Evolutionary conservation across 2,329 filamentous ascomycete species (phyloP), one percentile per base, ranked within the genome.

Genomic region (Xylariaceae sp.): DNA sequence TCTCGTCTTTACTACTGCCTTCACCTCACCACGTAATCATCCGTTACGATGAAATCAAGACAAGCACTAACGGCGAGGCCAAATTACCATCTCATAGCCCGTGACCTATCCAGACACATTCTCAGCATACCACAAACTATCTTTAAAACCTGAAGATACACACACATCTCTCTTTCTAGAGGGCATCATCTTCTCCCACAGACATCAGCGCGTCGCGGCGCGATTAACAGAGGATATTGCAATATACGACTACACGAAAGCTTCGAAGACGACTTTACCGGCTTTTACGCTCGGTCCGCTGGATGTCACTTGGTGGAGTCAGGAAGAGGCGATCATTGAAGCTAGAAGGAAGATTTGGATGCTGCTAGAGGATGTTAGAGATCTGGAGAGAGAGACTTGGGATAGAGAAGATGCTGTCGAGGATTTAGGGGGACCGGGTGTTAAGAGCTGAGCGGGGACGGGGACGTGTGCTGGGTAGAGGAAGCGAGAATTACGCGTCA

Each of bases 21-120:
- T 19, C 12, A 12, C 7, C 14, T 31, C 17, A 2, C n/a, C 38
- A 27, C 47, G 42, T 53, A 46, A 39, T 5, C 11, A 36, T 41
- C 33, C 42, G 1, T 11, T 32, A 41, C 7, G 38, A 22, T 36
- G 42, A 42, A 11, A 31, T 18, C 15, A 39, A n/a, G 2, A 12
- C 18, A 4, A 39, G 32, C 3, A 32, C 27, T 30, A 10, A 18
- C 43, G 39, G 47, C 51, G 51, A 56, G 18, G 5, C 32, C 6
- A 41, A 6, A 38, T 18, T 11, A 10, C 7, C 14, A 18, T 11
- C 3, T n/a, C n/a, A 31, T 57, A 90, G 87, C 89, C 90, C 14
- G 86, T 96, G 81, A 85, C 78, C 32, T 95, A 82, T 67, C 90
- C 90, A 0, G 90, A 96, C 67, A 79, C 80, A 43, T 82, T 95